phyloP scores from a whole-genome alignment of 768 basidiomycete genomes.

The Asterophora parasitica region DNA sequence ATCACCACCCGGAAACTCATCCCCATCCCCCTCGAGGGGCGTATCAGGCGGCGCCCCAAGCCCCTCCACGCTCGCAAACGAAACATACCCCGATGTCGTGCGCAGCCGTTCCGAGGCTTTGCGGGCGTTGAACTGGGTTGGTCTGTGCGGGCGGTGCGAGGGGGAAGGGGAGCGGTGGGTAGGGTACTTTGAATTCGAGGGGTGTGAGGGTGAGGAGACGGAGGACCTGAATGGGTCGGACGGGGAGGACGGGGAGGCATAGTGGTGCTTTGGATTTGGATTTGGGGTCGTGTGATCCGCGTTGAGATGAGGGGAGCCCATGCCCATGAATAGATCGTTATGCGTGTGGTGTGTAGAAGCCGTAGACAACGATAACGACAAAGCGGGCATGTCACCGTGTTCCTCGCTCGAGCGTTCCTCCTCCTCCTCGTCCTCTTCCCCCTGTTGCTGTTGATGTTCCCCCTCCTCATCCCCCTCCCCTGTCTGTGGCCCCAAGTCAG shows the following conservation, averaged over 20 bases:
- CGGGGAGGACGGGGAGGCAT: too few relatives aligned
- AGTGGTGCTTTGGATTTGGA: too few relatives aligned
- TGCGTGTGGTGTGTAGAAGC: too few relatives aligned
- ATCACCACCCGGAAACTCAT: too few relatives aligned
- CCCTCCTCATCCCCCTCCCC: background rate
- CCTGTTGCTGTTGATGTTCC: too few relatives aligned
- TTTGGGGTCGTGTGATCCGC: too few relatives aligned
- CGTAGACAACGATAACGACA: slow-evolving; percentile 3
- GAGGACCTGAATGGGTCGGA: too few relatives aligned
- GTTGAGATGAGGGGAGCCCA: too few relatives aligned
- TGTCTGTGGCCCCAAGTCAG: slow-evolving; percentile 9
- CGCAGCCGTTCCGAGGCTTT: slow-evolving; percentile 55
- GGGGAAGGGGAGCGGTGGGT: background rate
- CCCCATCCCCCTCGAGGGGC: slow-evolving; percentile 12
- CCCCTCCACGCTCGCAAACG: slow-evolving; percentile 64
- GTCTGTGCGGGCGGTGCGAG: background rate
- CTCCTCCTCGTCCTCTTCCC: background rate
- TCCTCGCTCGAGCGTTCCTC: background rate
- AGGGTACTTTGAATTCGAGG: too few relatives aligned
- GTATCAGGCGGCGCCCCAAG: slow-evolving; percentile 54
- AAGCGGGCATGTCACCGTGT: too few relatives aligned
- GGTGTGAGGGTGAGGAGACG: too few relatives aligned
- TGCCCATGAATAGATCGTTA: too few relatives aligned
- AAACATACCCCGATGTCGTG: slow-evolving; percentile 58
- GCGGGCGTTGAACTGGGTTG: slow-evolving; percentile 53